A percentile compares a stretch with the other conserved stretches of the same genome.
These are phyloP conservation scores for Saturnispora bothae DNA, from an alignment of 805 yeast species.

Conservation along the genomic window DNA sequence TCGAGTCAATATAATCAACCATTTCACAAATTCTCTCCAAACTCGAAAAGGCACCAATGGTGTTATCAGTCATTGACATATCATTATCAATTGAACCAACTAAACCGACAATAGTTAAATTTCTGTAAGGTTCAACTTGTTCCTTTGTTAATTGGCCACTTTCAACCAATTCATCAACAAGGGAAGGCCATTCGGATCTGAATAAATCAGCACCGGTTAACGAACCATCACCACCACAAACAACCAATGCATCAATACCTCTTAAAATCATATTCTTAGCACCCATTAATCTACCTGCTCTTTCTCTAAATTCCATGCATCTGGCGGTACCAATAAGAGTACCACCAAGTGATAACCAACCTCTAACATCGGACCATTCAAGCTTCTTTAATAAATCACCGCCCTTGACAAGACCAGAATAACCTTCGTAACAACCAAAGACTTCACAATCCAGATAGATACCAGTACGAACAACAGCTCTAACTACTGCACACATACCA, in stretches of 20 bases:
- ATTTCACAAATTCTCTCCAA: conserved; percentile 86
- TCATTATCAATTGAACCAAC: conserved; percentile 98
- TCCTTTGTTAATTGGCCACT: conserved; percentile 46
- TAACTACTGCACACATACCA: conserved; percentile 94
- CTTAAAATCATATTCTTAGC: conserved; percentile 74
- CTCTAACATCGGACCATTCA: conserved; percentile 92
- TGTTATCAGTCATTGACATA: conserved; percentile 93
- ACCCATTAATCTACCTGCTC: conserved; percentile 73
- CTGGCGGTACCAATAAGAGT: conserved; percentile 95
- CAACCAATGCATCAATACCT: conserved; percentile 92
- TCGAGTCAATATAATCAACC: conserved; percentile 94
- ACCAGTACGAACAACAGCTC: conserved; percentile 92
- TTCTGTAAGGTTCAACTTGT: conserved; percentile 50
- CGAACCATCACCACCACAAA: conserved; percentile 98
- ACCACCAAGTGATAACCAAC: conserved; percentile 88
- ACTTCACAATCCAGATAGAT: conserved; percentile 82
- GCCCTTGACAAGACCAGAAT: conserved; percentile 84
- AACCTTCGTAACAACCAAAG: conserved; percentile 88
- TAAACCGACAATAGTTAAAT: conserved; percentile 80
- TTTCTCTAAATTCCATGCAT: conserved; percentile 73
- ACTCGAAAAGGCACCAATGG: conserved; percentile 94
- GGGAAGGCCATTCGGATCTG: conserved; percentile 89
- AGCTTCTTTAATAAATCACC: conserved; percentile 66
- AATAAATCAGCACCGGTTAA: conserved; percentile 94
- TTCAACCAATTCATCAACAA: conserved; percentile 59